Conservation (phyloP, 495 filamentous ascomycete genomes). For the Podospora sp. region DNA sequence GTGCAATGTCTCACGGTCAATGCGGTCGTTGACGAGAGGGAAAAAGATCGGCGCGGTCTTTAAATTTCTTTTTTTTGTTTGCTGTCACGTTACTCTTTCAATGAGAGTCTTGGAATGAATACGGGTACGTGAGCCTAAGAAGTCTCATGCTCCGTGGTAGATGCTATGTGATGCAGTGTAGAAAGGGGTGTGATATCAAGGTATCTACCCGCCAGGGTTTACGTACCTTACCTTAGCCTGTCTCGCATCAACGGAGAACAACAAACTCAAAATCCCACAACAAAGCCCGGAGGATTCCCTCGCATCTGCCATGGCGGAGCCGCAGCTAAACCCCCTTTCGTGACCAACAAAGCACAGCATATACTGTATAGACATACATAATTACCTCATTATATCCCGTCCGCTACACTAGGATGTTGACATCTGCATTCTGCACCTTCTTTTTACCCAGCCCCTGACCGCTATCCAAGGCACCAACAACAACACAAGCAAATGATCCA, state of each 20-base stretch:
- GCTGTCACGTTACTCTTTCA: too few species aligned
- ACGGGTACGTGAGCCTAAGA: too few species aligned
- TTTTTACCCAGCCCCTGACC: background rate
- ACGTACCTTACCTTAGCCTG: too few species aligned
- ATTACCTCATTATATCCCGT: too few species aligned
- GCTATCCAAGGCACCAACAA: background rate
- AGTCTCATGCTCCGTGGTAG: too few species aligned
- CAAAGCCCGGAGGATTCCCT: background rate
- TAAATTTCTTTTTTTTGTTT: background rate
- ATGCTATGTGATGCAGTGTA: too few species aligned
- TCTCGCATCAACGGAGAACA: too few species aligned
- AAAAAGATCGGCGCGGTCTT: background rate
- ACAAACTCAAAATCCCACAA: background rate
- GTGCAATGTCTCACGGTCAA: background rate
- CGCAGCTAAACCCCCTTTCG: background rate
- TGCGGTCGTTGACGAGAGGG: background rate
- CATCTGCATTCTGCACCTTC: background rate
- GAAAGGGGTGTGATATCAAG: too few species aligned
- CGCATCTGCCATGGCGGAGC: slow-evolving; percentile 6
- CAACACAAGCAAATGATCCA: background rate
- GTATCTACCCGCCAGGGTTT: too few species aligned
- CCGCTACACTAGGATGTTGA: background rate
- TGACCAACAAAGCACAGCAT: background rate
- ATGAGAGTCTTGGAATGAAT: too few species aligned
- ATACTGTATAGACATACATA: background rate